A percentile compares a stretch with the other conserved stretches of the same genome.
phyloP scores from a whole-genome alignment of 2,329 filamentous ascomycete genomes.

The Talaromyces pinophilus region DNA sequence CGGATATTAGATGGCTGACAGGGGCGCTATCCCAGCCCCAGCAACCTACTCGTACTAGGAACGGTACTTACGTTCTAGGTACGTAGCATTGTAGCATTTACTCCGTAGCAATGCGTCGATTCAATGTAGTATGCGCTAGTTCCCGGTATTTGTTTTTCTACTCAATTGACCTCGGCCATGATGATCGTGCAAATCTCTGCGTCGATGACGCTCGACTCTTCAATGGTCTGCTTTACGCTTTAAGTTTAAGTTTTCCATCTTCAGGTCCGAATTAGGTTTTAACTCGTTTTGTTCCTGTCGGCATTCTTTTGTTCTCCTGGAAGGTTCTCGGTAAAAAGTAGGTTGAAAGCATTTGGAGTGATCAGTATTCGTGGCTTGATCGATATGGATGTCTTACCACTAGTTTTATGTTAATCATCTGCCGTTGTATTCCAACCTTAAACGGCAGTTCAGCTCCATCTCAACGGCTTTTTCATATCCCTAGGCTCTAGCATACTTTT shows the following conservation, averaged over 20 bases:
- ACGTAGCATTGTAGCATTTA: not conserved
- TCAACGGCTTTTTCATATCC: not conserved
- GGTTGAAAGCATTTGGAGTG: not conserved
- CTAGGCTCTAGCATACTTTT: not conserved
- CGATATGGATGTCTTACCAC: not conserved
- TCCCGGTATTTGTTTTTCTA: not conserved
- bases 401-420: not conserved
- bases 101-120: not conserved
- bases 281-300: not conserved
- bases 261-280: not conserved
- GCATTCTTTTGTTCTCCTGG: not conserved
- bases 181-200: not conserved
- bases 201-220: not conserved
- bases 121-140: slow-evolving; percentile 8
- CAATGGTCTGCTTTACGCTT: not conserved
- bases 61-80: not conserved
- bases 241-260: not conserved
- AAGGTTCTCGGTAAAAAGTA: not conserved
- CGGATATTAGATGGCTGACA: not conserved
- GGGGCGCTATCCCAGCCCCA: not conserved
- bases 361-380: not conserved
- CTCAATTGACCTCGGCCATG: not conserved
- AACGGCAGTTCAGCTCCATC: not conserved
- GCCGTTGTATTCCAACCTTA: not conserved
- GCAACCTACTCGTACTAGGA: not conserved